Evolutionary conservation across 2,329 filamentous ascomycete species (phyloP).

Genomic region (Scolecobasidium constrictum): DNA sequence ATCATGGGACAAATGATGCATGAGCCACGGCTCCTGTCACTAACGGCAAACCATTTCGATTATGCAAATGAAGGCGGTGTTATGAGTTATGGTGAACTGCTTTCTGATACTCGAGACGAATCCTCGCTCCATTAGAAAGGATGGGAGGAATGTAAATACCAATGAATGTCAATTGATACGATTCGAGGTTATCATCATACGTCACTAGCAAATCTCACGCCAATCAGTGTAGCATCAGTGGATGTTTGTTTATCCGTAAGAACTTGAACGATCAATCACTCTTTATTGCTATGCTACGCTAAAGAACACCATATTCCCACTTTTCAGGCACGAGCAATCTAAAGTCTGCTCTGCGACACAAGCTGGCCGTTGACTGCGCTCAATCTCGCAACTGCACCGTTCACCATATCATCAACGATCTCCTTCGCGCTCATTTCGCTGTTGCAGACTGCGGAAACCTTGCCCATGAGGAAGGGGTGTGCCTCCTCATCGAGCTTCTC

Average conservation of each 20-base stretch:
- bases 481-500: constrained; percentile 6
- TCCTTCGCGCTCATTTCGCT: constrained; percentile 3
- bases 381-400: constrained; percentile 2
- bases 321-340: too few relatives aligned
- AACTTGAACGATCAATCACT: too few relatives aligned
- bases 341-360: not conserved
- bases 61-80: not conserved
- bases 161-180: not conserved
- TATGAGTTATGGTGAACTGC: not conserved
- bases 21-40: not conserved
- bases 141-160: too few relatives aligned
- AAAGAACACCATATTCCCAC: too few relatives aligned
- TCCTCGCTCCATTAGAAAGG: too few relatives aligned
- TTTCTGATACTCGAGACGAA: too few relatives aligned
- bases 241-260: too few relatives aligned
- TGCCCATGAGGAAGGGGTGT: constrained; percentile 9
- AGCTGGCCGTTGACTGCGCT: not conserved
- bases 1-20: too few relatives aligned
- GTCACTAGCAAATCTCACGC: too few relatives aligned
- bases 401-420: constrained; percentile 8
- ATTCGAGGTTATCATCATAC: too few relatives aligned
- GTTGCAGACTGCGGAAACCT: constrained; percentile 6
- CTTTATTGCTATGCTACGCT: too few relatives aligned
- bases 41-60: not conserved
- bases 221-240: too few relatives aligned